Evolutionary conservation across 441 rosid genomes (phyloP).

Genomic region (Pelargonium cotyledonis): DNA sequence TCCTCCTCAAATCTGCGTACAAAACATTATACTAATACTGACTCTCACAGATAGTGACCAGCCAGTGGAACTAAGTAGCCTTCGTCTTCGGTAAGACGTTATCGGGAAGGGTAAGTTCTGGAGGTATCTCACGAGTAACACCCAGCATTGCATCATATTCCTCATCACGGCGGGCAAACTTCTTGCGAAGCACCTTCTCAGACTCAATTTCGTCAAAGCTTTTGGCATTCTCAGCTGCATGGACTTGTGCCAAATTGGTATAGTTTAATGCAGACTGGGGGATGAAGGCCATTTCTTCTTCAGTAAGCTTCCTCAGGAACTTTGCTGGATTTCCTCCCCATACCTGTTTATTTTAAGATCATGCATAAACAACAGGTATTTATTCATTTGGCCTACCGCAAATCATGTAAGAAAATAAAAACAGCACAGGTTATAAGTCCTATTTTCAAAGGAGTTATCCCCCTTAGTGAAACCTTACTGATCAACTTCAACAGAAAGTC

Average conservation of each 20-base stretch:
- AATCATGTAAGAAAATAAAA: background rate
- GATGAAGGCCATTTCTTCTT: constrained; percentile 57
- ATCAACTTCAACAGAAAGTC: background rate
- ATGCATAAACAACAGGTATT: background rate
- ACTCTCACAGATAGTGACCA: background rate
- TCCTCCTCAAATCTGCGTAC: background rate
- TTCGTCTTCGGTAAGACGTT: background rate
- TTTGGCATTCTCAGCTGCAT: constrained; percentile 57
- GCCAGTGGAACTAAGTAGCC: background rate
- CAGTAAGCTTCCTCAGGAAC: constrained; percentile 5
- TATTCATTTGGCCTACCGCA: background rate
- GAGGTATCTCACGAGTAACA: constrained; percentile 19
- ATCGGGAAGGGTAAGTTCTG: background rate
- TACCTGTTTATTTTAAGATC: background rate
- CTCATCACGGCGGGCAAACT: constrained; percentile 62
- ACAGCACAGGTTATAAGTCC: background rate
- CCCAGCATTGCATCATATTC: constrained; percentile 87
- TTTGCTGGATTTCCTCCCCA: constrained; percentile 7
- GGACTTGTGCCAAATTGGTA: constrained; percentile 6
- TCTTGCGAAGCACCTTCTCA: constrained; percentile 82
- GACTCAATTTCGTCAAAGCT: constrained; percentile 73
- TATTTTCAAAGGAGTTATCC: background rate
- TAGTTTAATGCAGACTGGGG: background rate
- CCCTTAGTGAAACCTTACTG: background rate
- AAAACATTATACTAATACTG: background rate